A percentile compares a stretch with the other conserved stretches of the same genome.
Evolutionary conservation across 2,329 filamentous ascomycete species (phyloP).

Genomic region (Pseudocercospora macadamiae): DNA sequence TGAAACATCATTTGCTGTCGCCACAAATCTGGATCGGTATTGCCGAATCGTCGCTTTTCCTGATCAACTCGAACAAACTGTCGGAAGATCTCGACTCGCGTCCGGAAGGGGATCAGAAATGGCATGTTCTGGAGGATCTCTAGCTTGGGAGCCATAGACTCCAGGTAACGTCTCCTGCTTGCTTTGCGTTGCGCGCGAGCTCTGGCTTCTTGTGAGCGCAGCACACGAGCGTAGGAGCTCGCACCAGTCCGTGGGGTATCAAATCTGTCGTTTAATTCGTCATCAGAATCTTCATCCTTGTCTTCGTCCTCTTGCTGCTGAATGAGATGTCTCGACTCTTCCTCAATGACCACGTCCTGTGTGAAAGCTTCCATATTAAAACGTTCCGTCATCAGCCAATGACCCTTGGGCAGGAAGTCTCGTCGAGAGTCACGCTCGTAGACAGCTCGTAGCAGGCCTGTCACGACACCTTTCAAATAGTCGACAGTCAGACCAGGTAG

Average conservation of each 20-base stretch:
- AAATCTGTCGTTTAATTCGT: constrained; percentile 18
- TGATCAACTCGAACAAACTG: constrained; percentile 90
- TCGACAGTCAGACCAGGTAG: constrained; percentile 74
- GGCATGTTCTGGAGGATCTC: constrained; percentile 96
- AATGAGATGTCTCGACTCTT: constrained; percentile 73
- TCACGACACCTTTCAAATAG: constrained; percentile 78
- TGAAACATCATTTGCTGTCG: constrained; percentile 53
- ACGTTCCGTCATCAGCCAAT: constrained; percentile 90
- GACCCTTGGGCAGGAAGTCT: constrained; percentile 76
- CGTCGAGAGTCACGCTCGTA: constrained; percentile 92
- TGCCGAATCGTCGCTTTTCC: constrained; percentile 65
- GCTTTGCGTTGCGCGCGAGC: constrained; percentile 67
- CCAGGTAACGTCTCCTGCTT: constrained; percentile 71
- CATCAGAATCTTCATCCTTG: constrained; percentile 50
- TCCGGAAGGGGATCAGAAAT: constrained; percentile 92
- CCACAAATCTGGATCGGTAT: constrained; percentile 75
- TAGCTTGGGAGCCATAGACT: constrained; percentile 79
- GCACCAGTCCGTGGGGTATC: constrained; percentile 34
- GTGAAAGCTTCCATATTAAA: constrained; percentile 90
- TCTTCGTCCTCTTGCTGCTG: constrained; percentile 65
- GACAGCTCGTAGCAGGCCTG: constrained; percentile 78
- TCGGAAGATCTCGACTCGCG: constrained; percentile 87
- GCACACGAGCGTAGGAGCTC: constrained; percentile 19
- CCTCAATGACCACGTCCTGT: constrained; percentile 81
- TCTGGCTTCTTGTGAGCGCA: constrained; percentile 56